These are phyloP conservation scores for Aureobasidium uvarum DNA, from an alignment of 2,329 filamentous ascomycete genomes.

Conservation along the genomic window DNA sequence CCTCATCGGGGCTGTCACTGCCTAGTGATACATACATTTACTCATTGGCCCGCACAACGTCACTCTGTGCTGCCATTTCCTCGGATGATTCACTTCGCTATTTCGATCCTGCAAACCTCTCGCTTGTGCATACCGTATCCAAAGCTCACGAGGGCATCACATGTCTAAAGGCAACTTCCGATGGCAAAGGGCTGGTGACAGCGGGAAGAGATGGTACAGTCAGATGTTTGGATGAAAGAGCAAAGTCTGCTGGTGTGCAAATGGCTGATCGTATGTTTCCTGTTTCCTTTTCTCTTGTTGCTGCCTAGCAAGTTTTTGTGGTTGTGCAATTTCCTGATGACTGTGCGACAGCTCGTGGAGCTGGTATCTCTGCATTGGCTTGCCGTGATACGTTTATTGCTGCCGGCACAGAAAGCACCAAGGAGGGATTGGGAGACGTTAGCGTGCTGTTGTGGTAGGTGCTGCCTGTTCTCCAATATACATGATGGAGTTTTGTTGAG, in stretches of 20 bases:
- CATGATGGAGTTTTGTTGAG: background rate
- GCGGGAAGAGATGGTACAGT: conserved; percentile 70
- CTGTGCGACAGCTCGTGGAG: conserved; percentile 35
- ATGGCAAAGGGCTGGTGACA: conserved; percentile 58
- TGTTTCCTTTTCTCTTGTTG: background rate
- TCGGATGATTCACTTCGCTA: conserved; percentile 69
- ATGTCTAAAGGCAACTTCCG: conserved; percentile 51
- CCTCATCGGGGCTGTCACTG: conserved; percentile 25
- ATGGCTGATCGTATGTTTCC: conserved; percentile 23
- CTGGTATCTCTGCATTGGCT: conserved; percentile 64
- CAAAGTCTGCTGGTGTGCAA: conserved; percentile 40
- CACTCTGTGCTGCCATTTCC: conserved; percentile 59
- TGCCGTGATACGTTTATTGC: conserved; percentile 62
- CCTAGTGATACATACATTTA: conserved; percentile 53
- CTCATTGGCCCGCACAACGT: conserved; percentile 48
- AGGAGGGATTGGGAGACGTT: conserved; percentile 42
- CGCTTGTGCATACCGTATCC: conserved; percentile 48
- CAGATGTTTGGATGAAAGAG: conserved; percentile 63
- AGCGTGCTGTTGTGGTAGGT: conserved; percentile 37
- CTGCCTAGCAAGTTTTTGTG: conserved; percentile 2
- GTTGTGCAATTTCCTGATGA: background rate
- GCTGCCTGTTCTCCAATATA: background rate
- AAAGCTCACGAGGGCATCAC: conserved; percentile 60
- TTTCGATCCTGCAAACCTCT: conserved; percentile 60
- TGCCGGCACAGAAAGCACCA: conserved; percentile 63